Evolutionary conservation across 306 rosid genomes (phyloP).

Genomic region (Oxytropis ochrocephala): DNA sequence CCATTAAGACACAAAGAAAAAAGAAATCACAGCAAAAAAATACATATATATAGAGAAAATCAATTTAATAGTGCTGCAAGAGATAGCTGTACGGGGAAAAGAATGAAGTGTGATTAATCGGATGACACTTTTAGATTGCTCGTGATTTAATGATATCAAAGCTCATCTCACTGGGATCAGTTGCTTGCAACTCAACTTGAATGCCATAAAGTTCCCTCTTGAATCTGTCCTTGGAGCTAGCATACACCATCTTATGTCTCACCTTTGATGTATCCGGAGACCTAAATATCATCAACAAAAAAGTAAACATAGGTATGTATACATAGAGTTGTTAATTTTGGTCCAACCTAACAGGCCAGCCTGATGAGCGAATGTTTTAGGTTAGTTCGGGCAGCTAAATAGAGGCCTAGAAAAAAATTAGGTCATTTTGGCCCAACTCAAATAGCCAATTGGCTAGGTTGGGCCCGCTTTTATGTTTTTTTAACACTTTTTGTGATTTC

Average conservation of each 20-base stretch:
- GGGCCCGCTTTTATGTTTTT: too few relatives aligned
- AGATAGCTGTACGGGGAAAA: background rate
- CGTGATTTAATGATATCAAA: constrained; percentile 35
- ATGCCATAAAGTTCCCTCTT: constrained; percentile 46
- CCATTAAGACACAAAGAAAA: background rate
- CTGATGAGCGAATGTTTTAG: too few relatives aligned
- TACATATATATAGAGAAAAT: background rate
- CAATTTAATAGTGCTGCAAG: constrained; percentile 9
- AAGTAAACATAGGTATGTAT: background rate
- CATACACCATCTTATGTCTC: constrained; percentile 46
- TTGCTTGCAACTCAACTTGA: constrained; percentile 42
- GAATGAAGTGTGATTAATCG: constrained; percentile 1
- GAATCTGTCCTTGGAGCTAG: constrained; percentile 45
- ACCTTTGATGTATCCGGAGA: constrained; percentile 35
- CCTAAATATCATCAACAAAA: constrained; percentile 16
- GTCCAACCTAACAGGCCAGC: too few relatives aligned
- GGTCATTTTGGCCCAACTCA: too few relatives aligned
- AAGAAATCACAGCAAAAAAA: background rate
- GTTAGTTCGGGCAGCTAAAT: too few relatives aligned
- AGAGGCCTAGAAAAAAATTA: too few relatives aligned
- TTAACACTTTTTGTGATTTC: too few relatives aligned
- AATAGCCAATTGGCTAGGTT: too few relatives aligned
- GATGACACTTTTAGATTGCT: constrained; percentile 23
- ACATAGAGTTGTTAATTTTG: too few relatives aligned
- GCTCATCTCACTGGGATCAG: constrained; percentile 38